Conservation (phyloP, 805 yeast species). For the Lipomyces sp. region DNA sequence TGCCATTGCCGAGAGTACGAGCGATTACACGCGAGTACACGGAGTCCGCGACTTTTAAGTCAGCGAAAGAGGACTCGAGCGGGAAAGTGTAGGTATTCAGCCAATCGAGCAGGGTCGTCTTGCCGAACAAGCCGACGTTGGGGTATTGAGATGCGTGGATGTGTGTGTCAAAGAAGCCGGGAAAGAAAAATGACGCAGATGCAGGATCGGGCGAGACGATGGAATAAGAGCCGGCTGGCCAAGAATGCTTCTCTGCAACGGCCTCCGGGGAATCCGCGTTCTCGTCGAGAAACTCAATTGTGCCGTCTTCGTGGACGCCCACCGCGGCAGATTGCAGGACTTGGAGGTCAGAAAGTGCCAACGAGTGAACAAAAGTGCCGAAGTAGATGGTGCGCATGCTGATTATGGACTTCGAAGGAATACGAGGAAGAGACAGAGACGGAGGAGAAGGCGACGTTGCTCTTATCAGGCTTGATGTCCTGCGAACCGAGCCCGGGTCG, state of each 20-base stretch:
- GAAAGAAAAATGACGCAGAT: conserved; percentile 62
- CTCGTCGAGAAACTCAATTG: conserved; percentile 51
- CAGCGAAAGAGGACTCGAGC: conserved; percentile 69
- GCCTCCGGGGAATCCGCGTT: conserved; percentile 39
- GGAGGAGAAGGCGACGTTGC: neutral
- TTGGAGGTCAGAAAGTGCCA: conserved; percentile 60
- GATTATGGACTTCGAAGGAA: neutral
- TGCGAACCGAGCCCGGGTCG: neutral
- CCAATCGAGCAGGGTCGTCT: conserved; percentile 88
- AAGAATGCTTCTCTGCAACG: conserved; percentile 41
- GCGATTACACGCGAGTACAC: conserved; percentile 72
- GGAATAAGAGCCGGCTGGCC: conserved; percentile 22
- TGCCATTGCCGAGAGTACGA: conserved; percentile 76
- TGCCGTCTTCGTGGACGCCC: conserved; percentile 66
- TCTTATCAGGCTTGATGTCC: neutral
- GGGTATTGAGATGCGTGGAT: conserved; percentile 87
- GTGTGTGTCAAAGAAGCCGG: conserved; percentile 83
- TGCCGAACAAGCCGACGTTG: conserved; percentile 81
- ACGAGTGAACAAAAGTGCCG: conserved; percentile 79
- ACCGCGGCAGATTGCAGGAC: conserved; percentile 60
- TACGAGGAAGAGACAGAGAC: neutral
- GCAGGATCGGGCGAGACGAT: conserved; percentile 17
- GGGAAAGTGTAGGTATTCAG: conserved; percentile 86
- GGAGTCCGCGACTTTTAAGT: conserved; percentile 57
- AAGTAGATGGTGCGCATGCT: conserved; percentile 21